These are phyloP conservation scores for Rhizomucor pusillus DNA, from an alignment of 371 early-diverging fungal genomes.

Conservation along the genomic window DNA sequence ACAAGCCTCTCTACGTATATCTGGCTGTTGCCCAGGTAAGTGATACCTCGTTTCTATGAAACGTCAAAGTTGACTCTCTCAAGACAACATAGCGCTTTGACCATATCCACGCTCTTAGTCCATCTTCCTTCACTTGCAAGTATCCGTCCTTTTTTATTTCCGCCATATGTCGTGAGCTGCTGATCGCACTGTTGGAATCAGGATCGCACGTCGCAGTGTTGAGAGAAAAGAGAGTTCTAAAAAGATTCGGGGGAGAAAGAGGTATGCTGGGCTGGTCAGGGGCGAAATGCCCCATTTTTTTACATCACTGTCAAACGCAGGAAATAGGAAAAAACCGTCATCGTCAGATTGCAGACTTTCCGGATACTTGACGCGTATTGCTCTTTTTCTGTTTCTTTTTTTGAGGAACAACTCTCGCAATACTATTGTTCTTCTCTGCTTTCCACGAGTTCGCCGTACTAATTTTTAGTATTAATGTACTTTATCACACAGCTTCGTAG, in stretches of 20 bases:
- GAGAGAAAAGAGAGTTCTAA: background rate
- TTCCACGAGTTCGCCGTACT: too few species aligned
- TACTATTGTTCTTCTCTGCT: too few species aligned
- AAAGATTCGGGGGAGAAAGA: background rate
- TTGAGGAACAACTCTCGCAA: too few species aligned
- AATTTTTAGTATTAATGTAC: too few species aligned
- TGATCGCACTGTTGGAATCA: background rate
- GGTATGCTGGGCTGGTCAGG: background rate
- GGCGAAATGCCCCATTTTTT: conserved; percentile 4
- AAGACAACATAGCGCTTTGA: conserved; percentile 83
- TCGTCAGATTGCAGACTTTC: too few species aligned
- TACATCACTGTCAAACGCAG: background rate
- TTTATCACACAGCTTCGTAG: too few species aligned
- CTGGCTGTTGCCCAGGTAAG: too few species aligned
- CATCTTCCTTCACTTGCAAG: conserved; percentile 73
- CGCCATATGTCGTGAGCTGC: conserved; percentile 19
- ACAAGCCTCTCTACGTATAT: too few species aligned
- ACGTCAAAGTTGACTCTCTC: conserved; percentile 76
- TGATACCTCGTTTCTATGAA: conserved; percentile 78
- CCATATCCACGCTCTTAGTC: conserved; percentile 78
- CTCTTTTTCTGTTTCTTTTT: too few species aligned
- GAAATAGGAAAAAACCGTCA: too few species aligned
- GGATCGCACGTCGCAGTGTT: too few species aligned
- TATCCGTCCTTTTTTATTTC: conserved; percentile 65
- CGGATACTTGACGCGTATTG: too few species aligned